Percentiles rank a stretch among this genome's conserved stretches.
phyloP scores from a whole-genome alignment of 495 filamentous ascomycete species.

The Polyplosphaeria fusca region DNA sequence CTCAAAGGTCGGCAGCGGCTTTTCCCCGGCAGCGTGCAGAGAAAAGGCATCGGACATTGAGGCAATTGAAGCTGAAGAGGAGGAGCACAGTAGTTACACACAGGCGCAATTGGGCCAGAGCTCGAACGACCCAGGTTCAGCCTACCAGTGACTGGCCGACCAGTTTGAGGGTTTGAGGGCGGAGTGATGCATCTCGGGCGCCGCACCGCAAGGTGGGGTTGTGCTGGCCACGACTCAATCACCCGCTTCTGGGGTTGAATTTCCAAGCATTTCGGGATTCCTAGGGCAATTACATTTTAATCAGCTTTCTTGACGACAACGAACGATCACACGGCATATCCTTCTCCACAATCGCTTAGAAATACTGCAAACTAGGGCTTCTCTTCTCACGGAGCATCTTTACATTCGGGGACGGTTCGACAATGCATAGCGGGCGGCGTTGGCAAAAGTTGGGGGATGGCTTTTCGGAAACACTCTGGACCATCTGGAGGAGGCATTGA shows the following conservation, averaged over 20 bases:
- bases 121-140: constrained; percentile 28
- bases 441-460: constrained; percentile 14
- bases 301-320: constrained; percentile 27
- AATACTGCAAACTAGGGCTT: constrained; percentile 8
- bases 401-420: constrained; percentile 13
- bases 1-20: constrained; percentile 80
- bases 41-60: constrained; percentile 65
- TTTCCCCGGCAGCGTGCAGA: constrained; percentile 78
- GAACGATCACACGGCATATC: constrained; percentile 17
- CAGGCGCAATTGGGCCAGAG: constrained; percentile 27
- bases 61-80: constrained; percentile 25
- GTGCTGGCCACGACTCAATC: constrained; percentile 32
- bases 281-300: constrained; percentile 33
- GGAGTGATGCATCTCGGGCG: constrained; percentile 6
- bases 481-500: constrained; percentile 14
- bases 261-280: constrained; percentile 6
- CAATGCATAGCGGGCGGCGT: constrained; percentile 34
- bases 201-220: constrained; percentile 14
- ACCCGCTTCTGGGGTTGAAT: not conserved
- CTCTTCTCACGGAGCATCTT: constrained; percentile 6
- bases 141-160: constrained; percentile 34
- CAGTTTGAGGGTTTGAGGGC: constrained; percentile 29
- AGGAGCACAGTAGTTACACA: constrained; percentile 26
- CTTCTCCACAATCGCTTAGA: constrained; percentile 27
- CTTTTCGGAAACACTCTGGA: constrained; percentile 6